Percentiles rank a stretch among this genome's conserved stretches.
phyloP scores from a whole-genome alignment of 345 rosid species.

The Pistacia atlantica region DNA sequence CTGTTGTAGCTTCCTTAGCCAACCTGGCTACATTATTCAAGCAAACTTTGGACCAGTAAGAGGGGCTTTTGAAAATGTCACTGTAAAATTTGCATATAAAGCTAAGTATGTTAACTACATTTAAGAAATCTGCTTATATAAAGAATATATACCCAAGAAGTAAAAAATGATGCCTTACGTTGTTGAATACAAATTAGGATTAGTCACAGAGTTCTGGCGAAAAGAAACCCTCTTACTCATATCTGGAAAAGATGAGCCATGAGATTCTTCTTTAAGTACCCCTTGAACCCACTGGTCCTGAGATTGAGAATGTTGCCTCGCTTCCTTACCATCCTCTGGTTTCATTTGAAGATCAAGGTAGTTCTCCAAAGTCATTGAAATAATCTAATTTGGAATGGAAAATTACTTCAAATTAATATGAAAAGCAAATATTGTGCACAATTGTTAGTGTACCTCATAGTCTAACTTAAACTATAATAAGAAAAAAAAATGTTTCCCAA shows the following conservation, averaged over 20 bases:
- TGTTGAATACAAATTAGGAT: conserved; percentile 46
- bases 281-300: conserved; percentile 36
- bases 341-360: conserved; percentile 54
- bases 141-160: conserved; percentile 1
- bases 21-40: conserved; percentile 72
- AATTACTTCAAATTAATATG: conserved; percentile 21
- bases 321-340: conserved; percentile 41
- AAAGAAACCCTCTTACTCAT: conserved; percentile 42
- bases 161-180: conserved; percentile 48
- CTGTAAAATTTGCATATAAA: conserved; percentile 35
- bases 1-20: conserved; percentile 86
- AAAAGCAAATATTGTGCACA: conserved; percentile 18
- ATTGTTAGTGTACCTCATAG: conserved; percentile 4
- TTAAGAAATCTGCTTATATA: conserved; percentile 9
- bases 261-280: conserved; percentile 32
- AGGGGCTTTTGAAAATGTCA: conserved; percentile 73
- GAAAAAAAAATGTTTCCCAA: neutral
- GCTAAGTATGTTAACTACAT: conserved; percentile 25
- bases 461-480: conserved; percentile 4
- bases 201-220: conserved; percentile 34
- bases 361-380: conserved; percentile 85
- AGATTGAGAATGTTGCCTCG: conserved; percentile 30
- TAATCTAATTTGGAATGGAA: conserved; percentile 57
- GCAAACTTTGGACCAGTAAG: conserved; percentile 86
- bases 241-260: conserved; percentile 34